Evolutionary conservation across 768 basidiomycete species (phyloP).

Genomic region (Cystobasidium ongulense): DNA sequence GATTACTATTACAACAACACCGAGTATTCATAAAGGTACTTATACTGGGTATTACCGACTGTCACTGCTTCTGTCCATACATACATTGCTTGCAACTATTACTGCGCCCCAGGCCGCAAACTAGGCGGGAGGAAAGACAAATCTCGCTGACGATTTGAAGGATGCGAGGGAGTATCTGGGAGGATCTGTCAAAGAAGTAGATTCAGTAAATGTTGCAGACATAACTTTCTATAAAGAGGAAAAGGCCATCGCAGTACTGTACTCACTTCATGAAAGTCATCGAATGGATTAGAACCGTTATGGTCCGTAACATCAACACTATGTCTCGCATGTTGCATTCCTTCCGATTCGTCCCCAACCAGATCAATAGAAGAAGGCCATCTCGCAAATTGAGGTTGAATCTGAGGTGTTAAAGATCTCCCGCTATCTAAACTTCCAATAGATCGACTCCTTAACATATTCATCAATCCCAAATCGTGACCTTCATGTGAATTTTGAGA

Average conservation of each 20-base stretch:
- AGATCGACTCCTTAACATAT: neutral
- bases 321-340: neutral
- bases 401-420: neutral
- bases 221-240: no score
- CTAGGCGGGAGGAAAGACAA: neutral
- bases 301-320: neutral
- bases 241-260: neutral
- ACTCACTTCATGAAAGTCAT: neutral
- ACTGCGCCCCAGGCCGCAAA: neutral
- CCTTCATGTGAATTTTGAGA: neutral
- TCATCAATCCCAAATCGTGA: neutral
- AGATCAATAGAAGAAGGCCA: neutral
- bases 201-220: no score
- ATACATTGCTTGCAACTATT: neutral
- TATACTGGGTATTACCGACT: no score
- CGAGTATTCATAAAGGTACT: neutral
- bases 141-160: neutral
- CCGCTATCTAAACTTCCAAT: neutral
- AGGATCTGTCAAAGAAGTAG: neutral
- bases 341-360: neutral
- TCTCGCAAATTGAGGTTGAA: neutral
- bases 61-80: no score
- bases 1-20: neutral
- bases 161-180: neutral
- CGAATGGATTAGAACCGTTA: neutral